Evolutionary conservation across 352 stramenopile genomes (phyloP), one percentile per base, ranked within the genome.

Genomic region (Pythium rishiriense): DNA sequence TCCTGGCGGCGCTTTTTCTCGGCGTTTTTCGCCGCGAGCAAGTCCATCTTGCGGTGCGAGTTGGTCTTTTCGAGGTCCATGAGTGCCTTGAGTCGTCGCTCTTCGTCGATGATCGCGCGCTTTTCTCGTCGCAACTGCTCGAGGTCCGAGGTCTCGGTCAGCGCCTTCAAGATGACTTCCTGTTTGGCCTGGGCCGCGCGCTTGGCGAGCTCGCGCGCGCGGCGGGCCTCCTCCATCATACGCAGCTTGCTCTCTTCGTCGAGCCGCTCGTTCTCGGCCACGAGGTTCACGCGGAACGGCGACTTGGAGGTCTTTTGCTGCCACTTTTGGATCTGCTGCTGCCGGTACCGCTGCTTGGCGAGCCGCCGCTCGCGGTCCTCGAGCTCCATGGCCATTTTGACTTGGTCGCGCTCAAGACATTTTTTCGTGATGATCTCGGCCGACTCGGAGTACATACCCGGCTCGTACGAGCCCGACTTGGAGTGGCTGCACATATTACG

Each of bases 41-140:
- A 74, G 58, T 98, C 93, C 50, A 90, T 77, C 70, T 98, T 98
- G 11, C 90, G 78, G 59, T 98, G 91, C 1, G 83, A 89, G 39
- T 96, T 97, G 51, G 87, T 96, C 73, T 98, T 98, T 58, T 98
- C 93, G 0, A 98, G 79, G 62, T 98, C 91, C 53, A 98, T 70
- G 2, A 98, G 73, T 28, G 94, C 93, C 64, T 97, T 97, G 35
- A 98, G 64, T 3, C 94, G 87, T 55, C 93, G 91, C 73, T 98
- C 94, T 70, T 98, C 94, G 56, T 97, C 87, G 33, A 98, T 90
- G 61, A 98, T 98, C 5, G 93, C 91, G 22, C 93, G 83, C 82
- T 98, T 98, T 66, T 98, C 94, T 39, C 85, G 81, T 1, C 94
- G 87, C 41, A 98, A 69, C 26, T 92, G 70, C 52, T 98, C 94